Base-by-base conservation (phyloP, 768 basidiomycete genomes). In the Mycena crocata region DNA sequence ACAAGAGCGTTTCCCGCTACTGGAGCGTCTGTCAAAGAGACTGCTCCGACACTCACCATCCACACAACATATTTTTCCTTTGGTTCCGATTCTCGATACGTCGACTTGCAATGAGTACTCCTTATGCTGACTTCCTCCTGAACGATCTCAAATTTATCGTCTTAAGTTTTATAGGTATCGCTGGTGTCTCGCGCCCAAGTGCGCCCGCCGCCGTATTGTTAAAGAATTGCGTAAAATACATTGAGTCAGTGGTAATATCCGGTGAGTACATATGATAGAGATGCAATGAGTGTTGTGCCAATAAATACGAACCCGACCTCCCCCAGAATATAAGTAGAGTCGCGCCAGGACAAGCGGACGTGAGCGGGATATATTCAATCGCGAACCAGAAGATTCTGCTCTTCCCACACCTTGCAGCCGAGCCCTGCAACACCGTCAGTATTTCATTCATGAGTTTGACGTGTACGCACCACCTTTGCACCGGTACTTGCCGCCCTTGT, bases 391-490 rank as follows among this genome's bases (percentile, higher is more conserved):
- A 73, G 66, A 61, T 64, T 67, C 49, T 71, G 62, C 57, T 73
- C 72, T 39, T 73, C 67, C 70, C 70, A 73, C 34, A 73, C 66
- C 50, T 71, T 64, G 45, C 72, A 73, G 13, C 72, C 70, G 15
- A 28, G 45, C 28, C 69, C 70, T 73, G 37, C 26, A 42, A 13
- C 17, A n/a, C 9, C 37, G 5, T 56, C 2, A 39, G 37, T 32
- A 24, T 15, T 12, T n/a, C 23, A 21, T 21, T 13, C 21, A n/a
- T 32, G 24, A 34, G 46, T 13, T 6, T 17, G 19, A 51, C 13
- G 42, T 57, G 15, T 19, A 46, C 62, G 28, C 21, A 69, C 72
- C 72, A 56, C 67, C 66, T 54, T 57, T 71, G 45, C 70, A 73
- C 14, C 68, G 52, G 46, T 73, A 73, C 40, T 57, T 69, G 21